Percentiles rank a stretch among this genome's conserved stretches.
Evolutionary conservation across 805 yeast species (phyloP).

Genomic region (Zygotorulaspora danielsina): DNA sequence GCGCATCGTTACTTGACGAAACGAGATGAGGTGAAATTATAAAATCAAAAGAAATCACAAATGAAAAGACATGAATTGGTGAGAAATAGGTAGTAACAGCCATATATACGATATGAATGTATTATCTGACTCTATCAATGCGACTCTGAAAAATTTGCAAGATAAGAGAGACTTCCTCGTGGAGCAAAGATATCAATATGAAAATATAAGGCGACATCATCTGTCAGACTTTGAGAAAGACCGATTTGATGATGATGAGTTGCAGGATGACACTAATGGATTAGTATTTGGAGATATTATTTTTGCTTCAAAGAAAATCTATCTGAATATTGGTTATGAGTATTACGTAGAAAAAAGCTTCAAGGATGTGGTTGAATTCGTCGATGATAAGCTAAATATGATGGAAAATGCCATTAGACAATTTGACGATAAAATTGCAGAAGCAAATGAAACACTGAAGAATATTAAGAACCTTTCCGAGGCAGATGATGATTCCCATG

Average conservation of each 20-base stretch:
- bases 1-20: too few species aligned
- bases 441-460: constrained; percentile 38
- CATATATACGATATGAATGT: constrained; percentile 11
- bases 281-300: constrained; percentile 32
- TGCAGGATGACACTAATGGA: constrained; percentile 19
- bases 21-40: too few species aligned
- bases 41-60: too few species aligned
- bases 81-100: neutral
- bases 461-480: constrained; percentile 18
- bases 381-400: constrained; percentile 23
- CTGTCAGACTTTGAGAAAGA: constrained; percentile 7
- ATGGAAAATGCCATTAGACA: constrained; percentile 41
- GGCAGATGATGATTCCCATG: constrained; percentile 11
- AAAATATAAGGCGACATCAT: constrained; percentile 15
- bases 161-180: constrained; percentile 26
- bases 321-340: constrained; percentile 33
- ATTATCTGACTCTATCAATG: constrained; percentile 20
- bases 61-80: too few species aligned
- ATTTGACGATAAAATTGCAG: constrained; percentile 39
- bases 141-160: constrained; percentile 22
- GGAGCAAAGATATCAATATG: constrained; percentile 29
- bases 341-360: constrained; percentile 30
- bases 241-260: constrained; percentile 8
- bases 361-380: constrained; percentile 25
- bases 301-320: constrained; percentile 25